These are phyloP conservation scores for Aspergillus unguis DNA, from an alignment of 2,329 filamentous ascomycete genomes.

Conservation along the genomic window DNA sequence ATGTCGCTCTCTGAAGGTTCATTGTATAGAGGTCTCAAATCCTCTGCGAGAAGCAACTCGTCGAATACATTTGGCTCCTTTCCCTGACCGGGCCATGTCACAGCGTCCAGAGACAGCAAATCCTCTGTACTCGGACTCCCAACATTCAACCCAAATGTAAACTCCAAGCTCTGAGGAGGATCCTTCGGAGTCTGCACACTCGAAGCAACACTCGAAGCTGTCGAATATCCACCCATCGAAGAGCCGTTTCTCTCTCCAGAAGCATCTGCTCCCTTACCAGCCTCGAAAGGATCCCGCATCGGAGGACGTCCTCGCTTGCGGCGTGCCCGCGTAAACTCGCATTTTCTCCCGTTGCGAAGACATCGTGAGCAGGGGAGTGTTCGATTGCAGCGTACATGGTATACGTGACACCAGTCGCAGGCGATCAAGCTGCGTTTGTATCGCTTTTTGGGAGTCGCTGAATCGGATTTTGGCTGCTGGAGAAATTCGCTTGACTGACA, in stretches of 20 bases:
- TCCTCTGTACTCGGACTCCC: slow-evolving; percentile 26
- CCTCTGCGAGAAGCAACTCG: slow-evolving; percentile 26
- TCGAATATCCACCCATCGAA: not conserved
- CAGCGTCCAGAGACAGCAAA: slow-evolving; percentile 20
- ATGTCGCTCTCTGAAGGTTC: slow-evolving; percentile 20
- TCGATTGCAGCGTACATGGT: slow-evolving; percentile 89
- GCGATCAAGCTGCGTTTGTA: slow-evolving; percentile 49
- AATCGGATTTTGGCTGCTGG: not conserved
- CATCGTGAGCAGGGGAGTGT: slow-evolving; percentile 89
- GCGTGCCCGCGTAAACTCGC: slow-evolving; percentile 85
- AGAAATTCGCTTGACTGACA: not conserved
- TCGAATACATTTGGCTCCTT: slow-evolving; percentile 24
- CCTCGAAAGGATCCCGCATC: not conserved
- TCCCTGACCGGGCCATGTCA: slow-evolving; percentile 17
- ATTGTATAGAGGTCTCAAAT: slow-evolving; percentile 26
- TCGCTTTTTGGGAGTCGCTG: slow-evolving; percentile 26
- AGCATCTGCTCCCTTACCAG: not conserved
- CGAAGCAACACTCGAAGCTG: slow-evolving; percentile 19
- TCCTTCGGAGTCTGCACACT: slow-evolving; percentile 22
- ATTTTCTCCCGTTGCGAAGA: slow-evolving; percentile 64
- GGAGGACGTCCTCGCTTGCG: slow-evolving; percentile 88
- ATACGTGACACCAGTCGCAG: slow-evolving; percentile 92
- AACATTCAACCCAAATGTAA: not conserved
- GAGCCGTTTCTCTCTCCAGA: not conserved
- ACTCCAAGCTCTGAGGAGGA: not conserved